These are phyloP conservation scores for Penicillium cosmopolitanum DNA, from an alignment of 495 filamentous ascomycete species.

Conservation along the genomic window DNA sequence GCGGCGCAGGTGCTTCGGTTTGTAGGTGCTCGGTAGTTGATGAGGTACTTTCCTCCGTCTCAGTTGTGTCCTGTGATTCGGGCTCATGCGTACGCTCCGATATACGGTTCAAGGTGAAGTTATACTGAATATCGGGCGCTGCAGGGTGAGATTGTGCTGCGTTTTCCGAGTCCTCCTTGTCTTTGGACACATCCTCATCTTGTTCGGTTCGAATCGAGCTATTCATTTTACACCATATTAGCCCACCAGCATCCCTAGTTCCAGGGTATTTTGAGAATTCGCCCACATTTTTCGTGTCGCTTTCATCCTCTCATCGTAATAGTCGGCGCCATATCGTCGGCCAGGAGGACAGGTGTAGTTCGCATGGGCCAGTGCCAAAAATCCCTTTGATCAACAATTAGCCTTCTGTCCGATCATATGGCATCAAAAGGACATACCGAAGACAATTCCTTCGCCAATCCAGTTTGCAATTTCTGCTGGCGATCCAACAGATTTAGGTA, in stretches of 20 bases:
- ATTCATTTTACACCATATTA: background rate
- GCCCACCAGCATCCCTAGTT: background rate
- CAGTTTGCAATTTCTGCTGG: conserved; percentile 64
- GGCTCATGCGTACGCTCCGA: conserved; percentile 8
- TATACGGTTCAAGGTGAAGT: conserved; percentile 20
- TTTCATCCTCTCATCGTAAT: conserved; percentile 75
- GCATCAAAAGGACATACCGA: conserved; percentile 45
- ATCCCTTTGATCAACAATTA: conserved; percentile 44
- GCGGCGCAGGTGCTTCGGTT: background rate
- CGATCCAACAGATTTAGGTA: conserved; percentile 72
- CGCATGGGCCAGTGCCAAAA: conserved; percentile 64
- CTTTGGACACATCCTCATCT: conserved; percentile 7
- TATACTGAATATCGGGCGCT: conserved; percentile 7
- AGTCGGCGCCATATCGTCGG: conserved; percentile 64
- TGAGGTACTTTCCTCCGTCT: conserved; percentile 13
- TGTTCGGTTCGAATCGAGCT: conserved; percentile 29
- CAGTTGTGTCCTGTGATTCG: conserved; percentile 14
- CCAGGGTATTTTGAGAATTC: background rate
- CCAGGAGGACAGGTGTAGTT: conserved; percentile 70
- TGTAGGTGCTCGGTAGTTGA: conserved; percentile 4
- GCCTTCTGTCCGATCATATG: conserved; percentile 12
- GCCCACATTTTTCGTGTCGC: conserved; percentile 53
- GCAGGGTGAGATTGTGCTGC: conserved; percentile 1
- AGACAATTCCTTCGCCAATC: conserved; percentile 58
- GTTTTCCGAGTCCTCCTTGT: conserved; percentile 5